Evolutionary conservation across 2,329 filamentous ascomycete species (phyloP).

Genomic region (Pseudogymnoascus sp.): DNA sequence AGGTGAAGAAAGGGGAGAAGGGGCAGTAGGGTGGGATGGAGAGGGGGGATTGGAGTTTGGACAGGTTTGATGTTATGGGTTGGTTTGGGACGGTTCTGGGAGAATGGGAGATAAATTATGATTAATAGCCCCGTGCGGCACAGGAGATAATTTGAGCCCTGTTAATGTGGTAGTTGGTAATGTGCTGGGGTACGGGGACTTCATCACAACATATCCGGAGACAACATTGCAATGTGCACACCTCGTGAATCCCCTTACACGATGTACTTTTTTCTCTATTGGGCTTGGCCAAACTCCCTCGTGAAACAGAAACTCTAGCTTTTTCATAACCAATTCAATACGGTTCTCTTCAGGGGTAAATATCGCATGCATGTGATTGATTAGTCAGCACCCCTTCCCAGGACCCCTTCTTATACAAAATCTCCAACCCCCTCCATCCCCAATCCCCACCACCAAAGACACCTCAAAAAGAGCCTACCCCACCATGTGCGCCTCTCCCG

Average conservation of each 20-base stretch:
- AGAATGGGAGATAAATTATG: not conserved
- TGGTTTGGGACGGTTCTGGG: not conserved
- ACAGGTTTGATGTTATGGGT: not conserved
- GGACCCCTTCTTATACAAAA: not conserved
- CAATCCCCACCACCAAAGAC: not conserved
- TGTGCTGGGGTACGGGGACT: not conserved
- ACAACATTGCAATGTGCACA: not conserved
- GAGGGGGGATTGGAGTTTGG: not conserved
- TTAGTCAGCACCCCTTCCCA: not conserved
- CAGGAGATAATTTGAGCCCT: not conserved
- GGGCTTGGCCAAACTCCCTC: not conserved
- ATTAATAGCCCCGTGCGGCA: not conserved
- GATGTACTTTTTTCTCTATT: not conserved
- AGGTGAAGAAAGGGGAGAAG: conserved; percentile 8
- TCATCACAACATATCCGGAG: not conserved
- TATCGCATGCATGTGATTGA: not conserved
- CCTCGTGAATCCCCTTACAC: not conserved
- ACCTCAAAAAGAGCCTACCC: not conserved
- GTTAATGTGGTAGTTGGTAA: not conserved
- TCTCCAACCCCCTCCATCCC: not conserved
- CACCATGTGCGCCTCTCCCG: not conserved
- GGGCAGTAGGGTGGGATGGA: not conserved
- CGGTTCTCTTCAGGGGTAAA: not conserved
- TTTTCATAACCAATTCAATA: not conserved
- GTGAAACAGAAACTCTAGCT: not conserved